Evolutionary conservation across 192 early-diverging fungal genomes (phyloP).

Genomic region (Chytriomyces sp.): DNA sequence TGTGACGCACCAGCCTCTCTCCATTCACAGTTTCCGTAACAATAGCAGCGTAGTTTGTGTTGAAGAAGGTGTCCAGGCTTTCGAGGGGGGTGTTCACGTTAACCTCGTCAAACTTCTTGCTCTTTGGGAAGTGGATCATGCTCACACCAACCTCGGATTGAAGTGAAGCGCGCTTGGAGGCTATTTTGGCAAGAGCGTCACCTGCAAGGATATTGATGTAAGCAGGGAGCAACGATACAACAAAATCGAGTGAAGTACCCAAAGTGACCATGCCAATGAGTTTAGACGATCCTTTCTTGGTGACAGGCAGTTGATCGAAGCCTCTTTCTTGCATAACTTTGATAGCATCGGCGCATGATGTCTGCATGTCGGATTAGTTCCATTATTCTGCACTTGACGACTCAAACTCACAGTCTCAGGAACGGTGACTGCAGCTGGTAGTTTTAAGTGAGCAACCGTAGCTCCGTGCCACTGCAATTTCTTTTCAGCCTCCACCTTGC

Average conservation of each 20-base stretch:
- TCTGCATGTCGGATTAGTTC: slow-evolving; percentile 37
- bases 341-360: slow-evolving; percentile 78
- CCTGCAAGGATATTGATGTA: slow-evolving; percentile 35
- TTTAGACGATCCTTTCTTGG: slow-evolving; percentile 47
- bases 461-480: slow-evolving; percentile 80
- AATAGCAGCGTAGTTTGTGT: slow-evolving; percentile 85
- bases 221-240: too few species aligned
- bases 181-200: slow-evolving; percentile 80
- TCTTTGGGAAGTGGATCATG: slow-evolving; percentile 82
- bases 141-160: slow-evolving; percentile 50
- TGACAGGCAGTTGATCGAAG: slow-evolving; percentile 96
- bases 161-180: slow-evolving; percentile 66
- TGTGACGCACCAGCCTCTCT: slow-evolving; percentile 71
- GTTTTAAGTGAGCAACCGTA: slow-evolving; percentile 76
- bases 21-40: slow-evolving; percentile 73
- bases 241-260: slow-evolving; percentile 34
- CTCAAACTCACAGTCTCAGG: slow-evolving; percentile 56
- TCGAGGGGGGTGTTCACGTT: slow-evolving; percentile 83
- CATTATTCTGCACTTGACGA: background rate
- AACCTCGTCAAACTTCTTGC: slow-evolving; percentile 84
- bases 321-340: slow-evolving; percentile 84
- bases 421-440: slow-evolving; percentile 86
- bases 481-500: slow-evolving; percentile 63
- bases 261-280: slow-evolving; percentile 88
- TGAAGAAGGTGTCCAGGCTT: slow-evolving; percentile 85